phyloP scores from a whole-genome alignment of 1,139 yeast species.

The Groenewaldozyma sp. region DNA sequence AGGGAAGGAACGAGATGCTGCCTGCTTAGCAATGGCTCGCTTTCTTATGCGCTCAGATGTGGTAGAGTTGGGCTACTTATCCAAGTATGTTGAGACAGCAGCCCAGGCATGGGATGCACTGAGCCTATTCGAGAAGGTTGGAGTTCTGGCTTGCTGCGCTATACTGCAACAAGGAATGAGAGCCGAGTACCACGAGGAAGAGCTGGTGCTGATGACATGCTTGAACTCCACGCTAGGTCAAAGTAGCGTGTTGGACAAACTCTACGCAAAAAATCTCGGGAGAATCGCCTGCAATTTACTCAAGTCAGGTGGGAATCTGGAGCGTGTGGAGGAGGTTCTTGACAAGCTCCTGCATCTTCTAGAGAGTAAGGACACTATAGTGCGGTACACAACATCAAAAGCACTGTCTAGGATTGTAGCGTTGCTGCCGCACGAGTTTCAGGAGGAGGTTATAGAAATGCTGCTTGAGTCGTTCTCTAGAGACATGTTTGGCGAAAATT shows the following conservation, averaged over 20 bases:
- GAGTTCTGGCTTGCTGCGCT: slow-evolving; percentile 20
- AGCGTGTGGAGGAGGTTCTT: slow-evolving; percentile 36
- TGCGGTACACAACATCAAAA: slow-evolving; percentile 39
- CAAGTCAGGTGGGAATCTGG: slow-evolving; percentile 11
- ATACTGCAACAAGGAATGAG: slow-evolving; percentile 7
- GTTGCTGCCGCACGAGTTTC: slow-evolving; percentile 24
- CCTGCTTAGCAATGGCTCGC: slow-evolving; percentile 35
- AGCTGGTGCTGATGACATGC: neutral
- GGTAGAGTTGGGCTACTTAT: slow-evolving; percentile 12
- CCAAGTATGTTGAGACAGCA: slow-evolving; percentile 13
- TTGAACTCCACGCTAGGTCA: neutral
- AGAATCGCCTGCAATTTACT: slow-evolving; percentile 24
- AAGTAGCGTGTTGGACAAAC: slow-evolving; percentile 11
- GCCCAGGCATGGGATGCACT: slow-evolving; percentile 4
- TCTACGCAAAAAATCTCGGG: slow-evolving; percentile 31
- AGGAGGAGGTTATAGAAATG: slow-evolving; percentile 29
- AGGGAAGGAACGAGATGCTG: slow-evolving; percentile 44
- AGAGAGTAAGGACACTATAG: slow-evolving; percentile 32
- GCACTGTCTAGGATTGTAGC: slow-evolving; percentile 35
- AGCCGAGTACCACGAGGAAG: no score
- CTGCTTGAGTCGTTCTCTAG: slow-evolving; percentile 26
- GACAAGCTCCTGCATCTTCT: slow-evolving; percentile 27
- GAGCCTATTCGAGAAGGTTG: slow-evolving; percentile 15
- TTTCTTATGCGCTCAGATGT: slow-evolving; percentile 35
- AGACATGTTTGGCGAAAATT: slow-evolving; percentile 11